Base-by-base conservation (phyloP, 495 filamentous ascomycete species). In the Tetracladium marchalianum region DNA sequence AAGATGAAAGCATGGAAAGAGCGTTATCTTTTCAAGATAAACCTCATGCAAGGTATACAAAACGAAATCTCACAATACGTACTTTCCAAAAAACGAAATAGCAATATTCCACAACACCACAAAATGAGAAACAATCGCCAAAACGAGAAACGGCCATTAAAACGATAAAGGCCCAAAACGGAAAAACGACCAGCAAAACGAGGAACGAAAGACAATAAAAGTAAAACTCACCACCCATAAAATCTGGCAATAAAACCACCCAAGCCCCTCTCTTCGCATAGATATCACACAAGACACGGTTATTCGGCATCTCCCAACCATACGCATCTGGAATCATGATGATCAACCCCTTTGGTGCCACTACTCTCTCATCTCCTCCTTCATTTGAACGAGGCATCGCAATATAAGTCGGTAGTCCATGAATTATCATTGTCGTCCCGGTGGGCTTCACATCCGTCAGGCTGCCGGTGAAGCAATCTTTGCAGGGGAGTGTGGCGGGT, bases 251-350 rank as follows among this genome's bases (percentile, higher is more conserved):
- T 50, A 74, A 77, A 24, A 81, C 75, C 4, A 55, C 57, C 50
- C 64, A 72, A 10, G 58, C 63, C 0, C 69, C 67, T 46, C 66
- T 65, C 19, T 66, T 57, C 3, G 77, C 73, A 49, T 73, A 77
- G 19, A 55, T 44, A 50, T 82, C 76, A 4, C 72, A 69, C 10
- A 81, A 54, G 0, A 76, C 53, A 5, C 76, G 61, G 31, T 63
- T 68, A 52, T 82, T 81, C 16, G 61, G 55, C 13, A 80, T 62
- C 12, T 63, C 49, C 76, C 76, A 82, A 11, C 78, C 78, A 41
- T 80, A 78, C 9, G 70, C 68, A 56, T 81, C 77, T 4, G 75
- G 54, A 39, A 81, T 61, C 39, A 78, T 63, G 39, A 81, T 65
- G 10, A 80, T 60, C 31, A 75, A 63, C 9, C 68, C 72, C 37